These are phyloP conservation scores for Schizophyllum commune DNA, from an alignment of 1,284 basidiomycete genomes.

Conservation along the genomic window DNA sequence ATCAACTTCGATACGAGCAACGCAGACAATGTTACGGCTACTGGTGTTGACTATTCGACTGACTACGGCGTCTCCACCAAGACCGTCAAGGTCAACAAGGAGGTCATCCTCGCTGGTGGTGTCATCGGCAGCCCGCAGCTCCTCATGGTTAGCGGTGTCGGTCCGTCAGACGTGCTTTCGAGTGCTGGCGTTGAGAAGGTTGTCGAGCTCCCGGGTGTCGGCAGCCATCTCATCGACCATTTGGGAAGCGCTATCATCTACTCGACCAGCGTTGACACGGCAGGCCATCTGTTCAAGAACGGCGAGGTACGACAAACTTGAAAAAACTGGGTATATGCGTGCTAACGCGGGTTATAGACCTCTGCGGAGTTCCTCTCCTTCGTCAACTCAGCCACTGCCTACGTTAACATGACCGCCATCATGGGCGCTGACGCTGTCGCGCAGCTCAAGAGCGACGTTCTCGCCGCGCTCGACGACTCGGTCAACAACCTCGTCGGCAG, in stretches of 20 bases:
- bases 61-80: constrained; percentile 23
- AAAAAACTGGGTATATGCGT: constrained; percentile 6
- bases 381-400: constrained; percentile 55
- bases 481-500: constrained; percentile 35
- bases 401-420: constrained; percentile 42
- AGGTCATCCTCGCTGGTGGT: constrained; percentile 50
- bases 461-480: not conserved
- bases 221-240: constrained; percentile 11
- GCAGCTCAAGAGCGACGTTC: constrained; percentile 6
- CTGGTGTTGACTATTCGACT: constrained; percentile 47
- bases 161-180: constrained; percentile 40
- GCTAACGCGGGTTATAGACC: not conserved
- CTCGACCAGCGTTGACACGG: constrained; percentile 9
- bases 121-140: constrained; percentile 50
- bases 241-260: constrained; percentile 35
- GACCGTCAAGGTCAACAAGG: constrained; percentile 36
- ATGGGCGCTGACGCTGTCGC: constrained; percentile 25
- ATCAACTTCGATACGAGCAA: constrained; percentile 44
- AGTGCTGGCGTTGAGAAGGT: constrained; percentile 35
- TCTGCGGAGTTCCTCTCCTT: constrained; percentile 29
- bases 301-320: not conserved
- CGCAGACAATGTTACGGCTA: constrained; percentile 38
- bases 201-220: constrained; percentile 42
- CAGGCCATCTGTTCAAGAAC: not conserved
- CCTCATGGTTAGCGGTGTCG: constrained; percentile 58